A percentile compares a stretch with the other conserved stretches of the same genome.
Conservation (phyloP, 2,329 filamentous ascomycete genomes). For the Fusarium acutatum region DNA sequence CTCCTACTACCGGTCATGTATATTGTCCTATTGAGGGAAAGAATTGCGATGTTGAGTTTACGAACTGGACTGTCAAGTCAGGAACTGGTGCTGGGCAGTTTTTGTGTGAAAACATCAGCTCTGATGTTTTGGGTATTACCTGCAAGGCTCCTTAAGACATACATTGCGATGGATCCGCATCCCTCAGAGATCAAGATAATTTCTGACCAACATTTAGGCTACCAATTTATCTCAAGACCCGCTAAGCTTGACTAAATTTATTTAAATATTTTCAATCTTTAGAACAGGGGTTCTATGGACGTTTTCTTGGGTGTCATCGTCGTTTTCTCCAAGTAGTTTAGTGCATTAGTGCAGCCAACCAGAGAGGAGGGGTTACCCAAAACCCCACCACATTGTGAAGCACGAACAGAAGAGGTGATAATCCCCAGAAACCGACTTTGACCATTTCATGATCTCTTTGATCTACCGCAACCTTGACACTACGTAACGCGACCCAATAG, state of each 20-base stretch:
- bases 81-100: background rate
- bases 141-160: background rate
- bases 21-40: background rate
- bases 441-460: background rate
- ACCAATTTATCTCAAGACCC: background rate
- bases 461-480: fast-evolving
- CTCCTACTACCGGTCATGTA: background rate
- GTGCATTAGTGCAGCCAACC: background rate
- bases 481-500: fast-evolving
- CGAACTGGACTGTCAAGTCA: background rate
- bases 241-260: fast-evolving
- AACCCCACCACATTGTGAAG: background rate
- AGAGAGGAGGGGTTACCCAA: no score
- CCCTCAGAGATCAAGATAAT: fast-evolving
- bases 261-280: fast-evolving
- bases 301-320: background rate
- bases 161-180: background rate
- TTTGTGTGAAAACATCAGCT: background rate
- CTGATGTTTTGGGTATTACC: background rate
- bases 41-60: background rate
- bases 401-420: background rate
- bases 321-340: background rate
- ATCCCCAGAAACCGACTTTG: no score
- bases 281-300: background rate
- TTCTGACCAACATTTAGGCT: fast-evolving